Base-by-base conservation (phyloP, 2,329 filamentous ascomycete genomes). In the Polychaeton citri region DNA sequence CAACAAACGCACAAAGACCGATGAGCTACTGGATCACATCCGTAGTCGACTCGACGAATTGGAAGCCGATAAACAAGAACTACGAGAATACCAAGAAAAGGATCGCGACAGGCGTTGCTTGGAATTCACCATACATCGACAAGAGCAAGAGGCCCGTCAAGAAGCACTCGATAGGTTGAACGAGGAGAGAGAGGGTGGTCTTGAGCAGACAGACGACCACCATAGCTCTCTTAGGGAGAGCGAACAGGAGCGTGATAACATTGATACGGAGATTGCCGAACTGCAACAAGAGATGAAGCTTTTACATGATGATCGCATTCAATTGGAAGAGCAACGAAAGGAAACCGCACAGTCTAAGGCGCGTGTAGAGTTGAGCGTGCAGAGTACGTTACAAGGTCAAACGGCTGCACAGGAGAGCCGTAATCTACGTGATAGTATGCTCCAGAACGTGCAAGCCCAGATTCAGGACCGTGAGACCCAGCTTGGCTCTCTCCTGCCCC, bases 31-130 rank as follows among this genome's bases (percentile, higher is more conserved):
- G 9, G 77, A 81, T 36, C 92, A 90, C 52, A 95, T 98, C 60
- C 86, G 90, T 51, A 84, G 92, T 51, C 78, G 90, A 36, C 68
- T 98, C 36, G 71, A 68, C 26, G 90, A 98, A 59, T 69, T 98
- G 0, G 90, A 98, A 58, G 87, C 94, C 55, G 90, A 98, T 60
- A 96, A 96, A 58, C 86, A 95, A 52, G 92, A 98, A 59, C 68
- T 98, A 26, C 77, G 86, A 32, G 86, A 79, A 6, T 98, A 87
- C 55, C 90, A 96, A 58, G 86, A 94, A 41, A 94, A 92, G 57
- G 90, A 98, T 50, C 78, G 82, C 39, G 87, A 98, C 59, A 76
- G 86, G 40, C 72, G 87, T 45, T 95, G 87, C 55, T 69, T 98
- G 32, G 85, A 96, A 58, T 96, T 96, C 55, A 90, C 87, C 1